phyloP scores from a whole-genome alignment of 768 basidiomycete genomes.

The Collybiopsis luxurians region DNA sequence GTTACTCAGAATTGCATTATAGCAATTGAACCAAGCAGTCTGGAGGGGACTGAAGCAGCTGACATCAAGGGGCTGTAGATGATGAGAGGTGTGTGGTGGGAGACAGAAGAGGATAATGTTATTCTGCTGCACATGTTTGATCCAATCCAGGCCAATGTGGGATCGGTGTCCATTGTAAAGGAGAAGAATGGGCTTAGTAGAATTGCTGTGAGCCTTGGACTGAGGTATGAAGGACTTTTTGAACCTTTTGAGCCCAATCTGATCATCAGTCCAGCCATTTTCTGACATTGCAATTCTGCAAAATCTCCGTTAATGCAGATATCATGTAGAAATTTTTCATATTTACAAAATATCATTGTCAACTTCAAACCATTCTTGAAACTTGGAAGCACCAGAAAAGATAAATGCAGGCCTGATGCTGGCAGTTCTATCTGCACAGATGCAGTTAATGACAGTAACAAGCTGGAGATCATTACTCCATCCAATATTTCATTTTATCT shows the following conservation, averaged over 20 bases:
- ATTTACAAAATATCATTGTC: too few species aligned
- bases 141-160: slow-evolving; percentile 26
- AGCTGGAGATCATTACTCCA: too few species aligned
- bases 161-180: slow-evolving; percentile 44
- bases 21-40: slow-evolving; percentile 23
- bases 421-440: too few species aligned
- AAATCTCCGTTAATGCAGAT: too few species aligned
- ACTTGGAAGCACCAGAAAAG: too few species aligned
- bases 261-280: slow-evolving; percentile 43
- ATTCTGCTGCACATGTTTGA: slow-evolving; percentile 21
- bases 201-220: slow-evolving; percentile 27
- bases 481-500: too few species aligned
- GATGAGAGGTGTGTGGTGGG: slow-evolving; percentile 40
- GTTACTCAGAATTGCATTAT: slow-evolving; percentile 16
- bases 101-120: slow-evolving; percentile 29
- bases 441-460: too few species aligned
- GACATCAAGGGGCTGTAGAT: slow-evolving; percentile 42
- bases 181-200: slow-evolving; percentile 31
- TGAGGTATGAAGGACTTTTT: slow-evolving; percentile 2
- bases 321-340: too few species aligned
- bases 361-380: too few species aligned
- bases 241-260: slow-evolving; percentile 26
- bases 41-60: slow-evolving; percentile 32
- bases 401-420: too few species aligned
- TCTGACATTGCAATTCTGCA: slow-evolving; percentile 29